Base-by-base conservation (phyloP, 1,284 basidiomycete species). In the Ganoderma resinaceum region DNA sequence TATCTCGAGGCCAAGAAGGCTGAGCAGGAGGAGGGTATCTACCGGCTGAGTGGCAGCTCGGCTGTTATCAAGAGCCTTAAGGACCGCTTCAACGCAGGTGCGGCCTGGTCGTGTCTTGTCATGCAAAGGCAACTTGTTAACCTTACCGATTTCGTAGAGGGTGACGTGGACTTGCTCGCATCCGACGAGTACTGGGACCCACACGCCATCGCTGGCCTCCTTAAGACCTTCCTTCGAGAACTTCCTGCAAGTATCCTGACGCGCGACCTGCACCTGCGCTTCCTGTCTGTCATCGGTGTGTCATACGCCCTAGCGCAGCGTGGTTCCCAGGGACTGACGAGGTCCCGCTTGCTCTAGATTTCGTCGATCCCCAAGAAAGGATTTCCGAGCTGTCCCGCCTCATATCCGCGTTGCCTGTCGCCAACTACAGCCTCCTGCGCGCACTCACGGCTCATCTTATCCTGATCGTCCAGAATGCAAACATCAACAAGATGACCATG, bases 401-500 rank as follows among this genome's bases (percentile, higher is more conserved):
- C 55, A 95, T 99, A 60, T 90, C 93, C 37, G 87, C 91, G 42
- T 86, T 99, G 1, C 98, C 97, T 1, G 83, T 97, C 33, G 90
- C 94, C 73, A 99, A 99, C 81, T 99, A 99, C 80, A 95, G 93
- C 69, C 85, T 99, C 35, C 88, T 99, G 62, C 92, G 97, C 26
- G 95, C 96, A 8, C 86, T 99, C 63, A 96, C 95, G 14, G 94
- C 96, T n/a, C 97, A 99, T 80, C 85, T 99, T 66, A 98, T 98
- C 76, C 87, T 97, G 66, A 95, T 99, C 75, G 96, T 98, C 59
- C 92, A 96, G 79, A 96, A 98, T 78, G 89, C 95, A 20, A 79
- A 88, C 57, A 84, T 93, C 69, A 99, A 99, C 89, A 99, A 98
- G 86, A 99, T 99, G 98, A 98, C 94, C 57, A 92, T 99, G 89